These are phyloP conservation scores for Colletotrichum salicis DNA, from an alignment of 2,329 filamentous ascomycete genomes.

Conservation along the genomic window DNA sequence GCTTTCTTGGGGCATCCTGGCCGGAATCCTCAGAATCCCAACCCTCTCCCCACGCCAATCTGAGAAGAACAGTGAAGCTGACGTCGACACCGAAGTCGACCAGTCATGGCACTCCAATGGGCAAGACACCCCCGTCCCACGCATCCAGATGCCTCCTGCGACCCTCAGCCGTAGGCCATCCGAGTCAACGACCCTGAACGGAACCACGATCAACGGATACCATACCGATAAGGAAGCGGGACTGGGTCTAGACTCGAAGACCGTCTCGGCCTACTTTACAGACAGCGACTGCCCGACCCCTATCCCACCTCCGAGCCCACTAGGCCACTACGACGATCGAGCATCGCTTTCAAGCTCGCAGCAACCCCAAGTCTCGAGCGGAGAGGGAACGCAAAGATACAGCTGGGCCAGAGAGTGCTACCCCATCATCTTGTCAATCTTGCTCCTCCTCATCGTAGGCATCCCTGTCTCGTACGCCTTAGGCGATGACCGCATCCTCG, in stretches of 20 bases:
- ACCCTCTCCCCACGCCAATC: not conserved
- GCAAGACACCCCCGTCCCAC: not conserved
- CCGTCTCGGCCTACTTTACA: constrained; percentile 30
- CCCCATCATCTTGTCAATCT: constrained; percentile 45
- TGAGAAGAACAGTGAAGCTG: not conserved
- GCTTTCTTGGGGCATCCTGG: constrained; percentile 30
- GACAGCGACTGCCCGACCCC: constrained; percentile 25
- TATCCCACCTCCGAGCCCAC: not conserved
- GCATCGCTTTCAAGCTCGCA: not conserved
- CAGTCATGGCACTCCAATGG: not conserved
- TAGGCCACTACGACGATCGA: not conserved
- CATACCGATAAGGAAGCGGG: constrained; percentile 33
- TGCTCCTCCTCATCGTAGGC: constrained; percentile 50
- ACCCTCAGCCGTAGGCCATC: constrained; percentile 17
- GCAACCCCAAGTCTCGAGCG: not conserved
- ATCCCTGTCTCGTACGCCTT: constrained; percentile 50
- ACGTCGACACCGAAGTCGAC: not conserved
- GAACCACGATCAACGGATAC: constrained; percentile 23
- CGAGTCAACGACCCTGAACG: constrained; percentile 23
- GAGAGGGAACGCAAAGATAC: not conserved
- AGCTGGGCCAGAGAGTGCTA: constrained; percentile 35
- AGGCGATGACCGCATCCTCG: constrained; percentile 52
- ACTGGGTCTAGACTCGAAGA: constrained; percentile 12
- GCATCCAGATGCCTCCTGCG: constrained; percentile 6
- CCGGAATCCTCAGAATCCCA: not conserved